Evolutionary conservation across 306 rosid genomes (phyloP), one percentile per base, ranked within the genome.

Genomic region (Cicer cuneatum): DNA sequence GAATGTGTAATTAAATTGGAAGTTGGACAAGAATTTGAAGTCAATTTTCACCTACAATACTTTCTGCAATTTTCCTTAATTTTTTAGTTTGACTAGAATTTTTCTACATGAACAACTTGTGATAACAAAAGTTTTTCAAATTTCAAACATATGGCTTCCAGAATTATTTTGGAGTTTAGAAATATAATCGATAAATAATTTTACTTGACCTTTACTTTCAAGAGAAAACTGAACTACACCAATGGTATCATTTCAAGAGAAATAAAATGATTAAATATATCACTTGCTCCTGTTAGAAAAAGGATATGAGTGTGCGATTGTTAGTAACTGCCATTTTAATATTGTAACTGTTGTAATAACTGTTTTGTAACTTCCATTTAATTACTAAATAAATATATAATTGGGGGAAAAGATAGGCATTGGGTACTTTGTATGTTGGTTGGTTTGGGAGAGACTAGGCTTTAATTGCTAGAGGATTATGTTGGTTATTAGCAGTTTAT

Each of bases 21-120:
- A 75, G 69, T 18, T 53, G 43, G 69, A 81, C 56, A 42, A 53
- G 6, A 60, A 51, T 21, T 69, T 15, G 77, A 62, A 46, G 48
- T 37, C 47, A 53, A 56, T 75, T 60, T 67, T 60, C 51, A 4
- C 45, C 21, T 58, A 46, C 53, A 71, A 53, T 21, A 21, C 45
- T 72, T 49, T 71, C 12, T 59, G 42, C 38, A 71, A 78, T 42
- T 41, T 78, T 39, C 60, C 41, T 37, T 10, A 48, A 13, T 10
- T 57, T 76, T 66, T 52, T 41, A 16, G 37, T 45, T 14, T 5
- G 10, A 13, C 45, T 54, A 16, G 70, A 54, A 3, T 6, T 73
- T 37, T n/a, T 47, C 70, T 80, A 16, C 66, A 16, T 11, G 29
- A 37, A 41, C 61, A 54, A 10, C 13, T 21, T 56, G 2, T 10